A percentile compares a stretch with the other conserved stretches of the same genome.
These are phyloP conservation scores for Phascolomyces articulosus DNA, from an alignment of 371 early-diverging fungal species.

Conservation along the genomic window DNA sequence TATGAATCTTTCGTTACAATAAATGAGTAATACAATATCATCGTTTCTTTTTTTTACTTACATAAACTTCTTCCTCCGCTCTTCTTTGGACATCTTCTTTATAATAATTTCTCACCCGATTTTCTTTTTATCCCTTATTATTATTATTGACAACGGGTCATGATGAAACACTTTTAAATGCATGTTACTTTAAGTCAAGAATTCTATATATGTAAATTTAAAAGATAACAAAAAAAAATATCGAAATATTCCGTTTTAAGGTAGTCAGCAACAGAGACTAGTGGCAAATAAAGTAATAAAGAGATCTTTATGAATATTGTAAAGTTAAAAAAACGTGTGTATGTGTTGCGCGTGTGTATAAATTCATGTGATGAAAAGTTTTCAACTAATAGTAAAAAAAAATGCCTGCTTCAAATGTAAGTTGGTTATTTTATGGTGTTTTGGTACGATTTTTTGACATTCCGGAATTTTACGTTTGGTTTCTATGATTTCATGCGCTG, in stretches of 20 bases:
- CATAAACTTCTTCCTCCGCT: too few relatives aligned
- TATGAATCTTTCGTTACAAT: not conserved
- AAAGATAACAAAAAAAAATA: not conserved
- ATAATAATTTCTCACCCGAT: too few relatives aligned
- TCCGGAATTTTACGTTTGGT: constrained; percentile 3
- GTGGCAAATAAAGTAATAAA: not conserved
- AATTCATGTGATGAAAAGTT: not conserved
- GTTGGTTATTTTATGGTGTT: not conserved
- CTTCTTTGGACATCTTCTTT: too few relatives aligned
- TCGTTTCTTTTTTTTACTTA: not conserved
- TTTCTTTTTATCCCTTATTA: too few relatives aligned
- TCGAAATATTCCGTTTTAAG: not conserved
- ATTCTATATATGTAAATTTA: not conserved
- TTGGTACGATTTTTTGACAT: not conserved
- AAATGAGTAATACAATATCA: not conserved
- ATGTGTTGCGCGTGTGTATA: not conserved
- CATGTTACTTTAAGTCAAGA: too few relatives aligned
- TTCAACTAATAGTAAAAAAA: not conserved
- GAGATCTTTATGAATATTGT: not conserved
- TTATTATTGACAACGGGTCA: too few relatives aligned
- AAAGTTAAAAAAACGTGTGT: not conserved
- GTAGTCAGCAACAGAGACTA: too few relatives aligned
- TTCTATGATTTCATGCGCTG: constrained; percentile 5
- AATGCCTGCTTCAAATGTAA: not conserved
- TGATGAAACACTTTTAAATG: too few relatives aligned